Conservation (phyloP, 257 asterid genomes). For the Solanum pennellii region DNA sequence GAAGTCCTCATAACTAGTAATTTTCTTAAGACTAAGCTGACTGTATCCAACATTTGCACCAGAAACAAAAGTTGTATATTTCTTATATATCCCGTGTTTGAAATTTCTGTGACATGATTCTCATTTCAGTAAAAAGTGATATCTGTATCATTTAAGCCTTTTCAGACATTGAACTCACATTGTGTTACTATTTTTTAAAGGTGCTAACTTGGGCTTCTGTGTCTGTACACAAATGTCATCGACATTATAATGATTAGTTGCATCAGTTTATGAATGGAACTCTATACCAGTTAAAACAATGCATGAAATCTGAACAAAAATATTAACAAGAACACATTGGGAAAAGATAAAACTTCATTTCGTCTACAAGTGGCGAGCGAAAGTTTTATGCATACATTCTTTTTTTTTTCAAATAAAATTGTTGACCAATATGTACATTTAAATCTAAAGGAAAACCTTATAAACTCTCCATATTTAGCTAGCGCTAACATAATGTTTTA, state of each 20-base stretch:
- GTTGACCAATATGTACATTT: background rate
- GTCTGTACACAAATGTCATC: background rate
- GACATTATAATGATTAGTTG: background rate
- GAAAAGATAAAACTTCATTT: background rate
- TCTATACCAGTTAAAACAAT: background rate
- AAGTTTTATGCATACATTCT: background rate
- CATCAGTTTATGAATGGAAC: background rate
- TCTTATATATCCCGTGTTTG: background rate
- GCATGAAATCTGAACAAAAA: background rate
- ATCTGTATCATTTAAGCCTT: background rate
- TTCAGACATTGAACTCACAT: background rate
- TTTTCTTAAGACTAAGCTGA: background rate
- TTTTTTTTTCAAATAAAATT: background rate
- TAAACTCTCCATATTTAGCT: background rate
- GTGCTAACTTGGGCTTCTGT: background rate
- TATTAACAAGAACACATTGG: background rate
- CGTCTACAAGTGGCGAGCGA: background rate
- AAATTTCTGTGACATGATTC: background rate
- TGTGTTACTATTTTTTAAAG: background rate
- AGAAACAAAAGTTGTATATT: background rate
- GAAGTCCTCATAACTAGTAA: background rate
- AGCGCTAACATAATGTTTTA: background rate
- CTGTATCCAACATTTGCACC: background rate
- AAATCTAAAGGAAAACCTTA: background rate
- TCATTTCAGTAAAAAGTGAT: background rate